Conservation (phyloP, 192 early-diverging fungal genomes). For the Rhizophagus prolifer region DNA sequence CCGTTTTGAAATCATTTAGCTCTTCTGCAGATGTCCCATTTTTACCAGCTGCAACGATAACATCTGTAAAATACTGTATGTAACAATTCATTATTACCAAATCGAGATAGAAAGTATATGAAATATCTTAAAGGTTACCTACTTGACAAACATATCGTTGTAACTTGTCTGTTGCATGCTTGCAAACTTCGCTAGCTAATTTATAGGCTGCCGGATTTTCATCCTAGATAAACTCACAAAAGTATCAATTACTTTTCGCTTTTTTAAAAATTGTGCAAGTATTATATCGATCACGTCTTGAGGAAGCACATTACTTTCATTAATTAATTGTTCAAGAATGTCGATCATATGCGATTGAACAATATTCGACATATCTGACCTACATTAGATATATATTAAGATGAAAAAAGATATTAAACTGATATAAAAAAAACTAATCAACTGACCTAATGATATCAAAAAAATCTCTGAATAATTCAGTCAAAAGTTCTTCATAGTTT, state of each 20-base stretch:
- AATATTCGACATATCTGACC: slow-evolving; percentile 69
- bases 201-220: slow-evolving; percentile 66
- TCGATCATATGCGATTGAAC: slow-evolving; percentile 79
- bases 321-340: slow-evolving; percentile 79
- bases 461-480: slow-evolving; percentile 66
- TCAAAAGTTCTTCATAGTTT: slow-evolving; percentile 74
- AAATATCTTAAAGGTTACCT: not conserved
- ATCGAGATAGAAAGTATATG: not conserved
- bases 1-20: slow-evolving; percentile 57
- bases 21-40: slow-evolving; percentile 48
- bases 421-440: slow-evolving; percentile 3
- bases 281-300: slow-evolving; percentile 88
- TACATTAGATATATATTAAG: slow-evolving; percentile 29
- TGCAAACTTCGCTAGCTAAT: slow-evolving; percentile 83
- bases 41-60: slow-evolving; percentile 62
- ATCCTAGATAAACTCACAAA: slow-evolving; percentile 34
- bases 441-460: slow-evolving; percentile 67
- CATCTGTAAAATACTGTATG: slow-evolving; percentile 81
- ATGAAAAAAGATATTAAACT: not conserved
- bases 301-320: slow-evolving; percentile 67
- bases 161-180: slow-evolving; percentile 68
- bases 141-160: slow-evolving; percentile 90
- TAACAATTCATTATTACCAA: not conserved
- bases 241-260: slow-evolving; percentile 48
- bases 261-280: slow-evolving; percentile 70